Evolutionary conservation across 148 eudicot genomes (phyloP).

Genomic region (Camellia lanceoleosa): DNA sequence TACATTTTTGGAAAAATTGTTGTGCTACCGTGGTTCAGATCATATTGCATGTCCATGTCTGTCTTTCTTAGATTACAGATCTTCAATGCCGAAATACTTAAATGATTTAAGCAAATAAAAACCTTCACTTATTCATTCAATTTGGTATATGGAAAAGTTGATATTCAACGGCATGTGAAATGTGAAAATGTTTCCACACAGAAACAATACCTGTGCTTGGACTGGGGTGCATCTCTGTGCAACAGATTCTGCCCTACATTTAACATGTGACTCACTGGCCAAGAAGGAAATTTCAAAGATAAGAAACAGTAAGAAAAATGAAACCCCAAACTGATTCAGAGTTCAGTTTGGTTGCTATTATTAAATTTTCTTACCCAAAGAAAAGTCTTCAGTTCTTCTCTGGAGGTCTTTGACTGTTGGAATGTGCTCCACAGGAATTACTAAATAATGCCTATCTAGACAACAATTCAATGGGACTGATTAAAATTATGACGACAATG

Average conservation of each 20-base stretch:
- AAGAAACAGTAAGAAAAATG: constrained; percentile 2
- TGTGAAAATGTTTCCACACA: not conserved
- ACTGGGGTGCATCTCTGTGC: constrained; percentile 61
- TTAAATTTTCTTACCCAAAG: constrained; percentile 52
- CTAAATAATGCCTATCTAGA: constrained; percentile 76
- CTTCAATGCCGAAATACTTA: not conserved
- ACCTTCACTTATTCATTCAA: not conserved
- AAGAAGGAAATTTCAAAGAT: constrained; percentile 20
- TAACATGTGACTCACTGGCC: constrained; percentile 80
- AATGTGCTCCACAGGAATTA: constrained; percentile 80
- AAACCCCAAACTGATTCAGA: not conserved
- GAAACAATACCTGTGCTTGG: constrained; percentile 59
- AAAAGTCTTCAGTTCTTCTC: constrained; percentile 54
- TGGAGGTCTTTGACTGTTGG: constrained; percentile 72
- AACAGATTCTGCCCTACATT: constrained; percentile 67
- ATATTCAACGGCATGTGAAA: not conserved
- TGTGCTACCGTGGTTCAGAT: no score
- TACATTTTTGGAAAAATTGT: no score
- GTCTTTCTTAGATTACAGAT: not conserved
- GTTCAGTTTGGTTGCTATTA: not conserved
- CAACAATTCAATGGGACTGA: constrained; percentile 11
- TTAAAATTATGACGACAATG: not conserved
- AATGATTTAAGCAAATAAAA: not conserved
- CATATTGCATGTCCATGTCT: no score
- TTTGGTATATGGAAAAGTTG: not conserved